Percentiles rank a stretch among this genome's conserved stretches.
These are phyloP conservation scores for Fraxinus ornus DNA, from an alignment of 305 asterid species.

Conservation along the genomic window DNA sequence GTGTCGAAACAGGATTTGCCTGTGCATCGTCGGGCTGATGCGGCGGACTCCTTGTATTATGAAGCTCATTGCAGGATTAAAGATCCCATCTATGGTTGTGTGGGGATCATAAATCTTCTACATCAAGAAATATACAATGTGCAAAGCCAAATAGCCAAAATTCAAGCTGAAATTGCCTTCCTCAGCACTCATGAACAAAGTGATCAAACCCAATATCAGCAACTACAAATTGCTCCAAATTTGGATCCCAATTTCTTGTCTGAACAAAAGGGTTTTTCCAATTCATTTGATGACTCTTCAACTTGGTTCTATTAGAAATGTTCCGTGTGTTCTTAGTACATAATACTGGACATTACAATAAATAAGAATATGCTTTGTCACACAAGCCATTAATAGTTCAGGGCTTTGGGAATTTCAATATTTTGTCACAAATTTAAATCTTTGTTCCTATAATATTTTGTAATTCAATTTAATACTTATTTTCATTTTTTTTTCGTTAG, in stretches of 20 bases:
- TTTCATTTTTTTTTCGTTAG: neutral
- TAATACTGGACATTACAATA: neutral
- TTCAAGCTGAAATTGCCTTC: conserved; percentile 53
- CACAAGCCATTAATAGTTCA: neutral
- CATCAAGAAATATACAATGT: conserved; percentile 47
- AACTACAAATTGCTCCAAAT: conserved; percentile 6
- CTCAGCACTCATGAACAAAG: conserved; percentile 6
- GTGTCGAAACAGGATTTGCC: conserved; percentile 48
- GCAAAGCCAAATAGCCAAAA: conserved; percentile 48
- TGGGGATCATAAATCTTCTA: conserved; percentile 45
- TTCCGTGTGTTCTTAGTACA: neutral
- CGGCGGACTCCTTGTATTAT: conserved; percentile 54
- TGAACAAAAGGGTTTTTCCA: neutral
- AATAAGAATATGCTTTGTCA: neutral
- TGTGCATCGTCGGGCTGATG: conserved; percentile 47
- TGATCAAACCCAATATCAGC: conserved; percentile 2
- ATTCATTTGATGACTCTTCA: conserved; percentile 21
- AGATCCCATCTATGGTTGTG: conserved; percentile 72
- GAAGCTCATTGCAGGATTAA: conserved; percentile 64
- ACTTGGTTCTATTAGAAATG: conserved; percentile 25
- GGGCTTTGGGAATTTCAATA: neutral
- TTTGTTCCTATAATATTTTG: neutral
- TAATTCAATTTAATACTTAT: neutral
- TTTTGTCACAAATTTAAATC: neutral
- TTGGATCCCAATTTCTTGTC: conserved; percentile 7